Base-by-base conservation (phyloP, 2,329 filamentous ascomycete species). In the Pseudogymnoascus sp. region DNA sequence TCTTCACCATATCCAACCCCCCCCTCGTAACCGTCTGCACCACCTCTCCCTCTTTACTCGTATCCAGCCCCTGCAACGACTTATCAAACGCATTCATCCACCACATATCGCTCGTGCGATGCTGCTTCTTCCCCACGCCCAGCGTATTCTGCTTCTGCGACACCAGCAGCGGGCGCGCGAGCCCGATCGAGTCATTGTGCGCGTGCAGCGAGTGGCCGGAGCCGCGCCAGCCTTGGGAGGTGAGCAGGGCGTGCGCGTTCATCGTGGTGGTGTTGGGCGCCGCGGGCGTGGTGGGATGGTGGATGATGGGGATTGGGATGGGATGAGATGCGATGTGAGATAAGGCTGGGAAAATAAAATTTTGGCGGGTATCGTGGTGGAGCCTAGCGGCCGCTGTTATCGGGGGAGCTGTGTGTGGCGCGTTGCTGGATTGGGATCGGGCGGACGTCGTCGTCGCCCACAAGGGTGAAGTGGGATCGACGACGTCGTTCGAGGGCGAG, bases 31-130 rank as follows among this genome's bases (percentile, higher is more conserved):
- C 73, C 64, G 83, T 82, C 79, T 88, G 77, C 68, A 82, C 75
- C 62, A 85, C 62, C 68, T 79, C 77, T 61, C 84, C 80, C 67
- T 83, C 75, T 67, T 80, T 79, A 23, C 81, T 80, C 1, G 83
- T 85, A 72, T 90, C 88, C 61, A 96, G 81, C 3, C 88, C 89
- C 74, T 94, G 89, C 67, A 97, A 78, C 62, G 92, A 92, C 73
- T 92, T 87, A 75, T 97, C 93, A 68, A 96, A 97, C 9, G 94
- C 94, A 63, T 91, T 88, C 75, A 96, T 82, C 94, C 94, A 99
- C 94, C 94, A 99, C 74, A 96, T 92, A 72, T 97, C 93, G 68
- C 81, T 84, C 75, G 81, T 79, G 22, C 65, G 66, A 62, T 82
- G 82, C 67, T 84, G 84, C 74, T 90, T 91, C 72, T 90, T 86